Conservation (phyloP, 2,329 filamentous ascomycete species). For the Davidsoniella virescens region DNA sequence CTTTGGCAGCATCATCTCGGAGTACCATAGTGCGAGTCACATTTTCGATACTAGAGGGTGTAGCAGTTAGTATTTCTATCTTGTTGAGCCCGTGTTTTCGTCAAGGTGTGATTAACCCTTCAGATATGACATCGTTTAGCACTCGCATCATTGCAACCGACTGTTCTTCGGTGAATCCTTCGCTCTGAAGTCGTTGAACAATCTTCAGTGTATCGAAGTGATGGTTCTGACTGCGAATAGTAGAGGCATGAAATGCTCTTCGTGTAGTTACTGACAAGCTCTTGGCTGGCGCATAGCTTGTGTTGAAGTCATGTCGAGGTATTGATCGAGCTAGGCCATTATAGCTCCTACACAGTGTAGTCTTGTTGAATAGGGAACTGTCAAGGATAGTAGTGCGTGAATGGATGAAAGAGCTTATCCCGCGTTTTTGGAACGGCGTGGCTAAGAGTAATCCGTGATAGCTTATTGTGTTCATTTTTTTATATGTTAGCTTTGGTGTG, state of each 20-base stretch:
- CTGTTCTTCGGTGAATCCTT: slow-evolving; percentile 92
- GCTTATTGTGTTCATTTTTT: too few species aligned
- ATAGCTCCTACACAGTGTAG: too few species aligned
- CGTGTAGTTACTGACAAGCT: slow-evolving; percentile 10
- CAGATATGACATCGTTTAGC: slow-evolving; percentile 89
- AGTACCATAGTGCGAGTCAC: slow-evolving; percentile 95
- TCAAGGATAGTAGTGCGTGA: too few species aligned
- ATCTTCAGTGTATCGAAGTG: slow-evolving; percentile 98
- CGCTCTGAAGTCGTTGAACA: slow-evolving; percentile 72
- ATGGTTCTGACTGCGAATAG: slow-evolving; percentile 52
- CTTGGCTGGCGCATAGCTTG: slow-evolving; percentile 14
- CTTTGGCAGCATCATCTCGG: slow-evolving; percentile 77
- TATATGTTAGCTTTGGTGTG: too few species aligned
- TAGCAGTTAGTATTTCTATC: neutral
- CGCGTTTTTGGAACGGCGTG: too few species aligned
- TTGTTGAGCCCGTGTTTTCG: neutral
- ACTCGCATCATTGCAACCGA: slow-evolving; percentile 98
- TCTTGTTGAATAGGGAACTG: too few species aligned
- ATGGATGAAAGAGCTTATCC: too few species aligned
- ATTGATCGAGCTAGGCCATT: too few species aligned
- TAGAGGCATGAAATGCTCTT: slow-evolving; percentile 52
- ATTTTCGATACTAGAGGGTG: slow-evolving; percentile 62
- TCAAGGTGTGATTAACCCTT: slow-evolving; percentile 42
- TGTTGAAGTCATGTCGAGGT: slow-evolving; percentile 17
- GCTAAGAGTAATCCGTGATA: too few species aligned